Conservation (phyloP, 192 early-diverging fungal genomes). For the Bifiguratus adelaidae region DNA sequence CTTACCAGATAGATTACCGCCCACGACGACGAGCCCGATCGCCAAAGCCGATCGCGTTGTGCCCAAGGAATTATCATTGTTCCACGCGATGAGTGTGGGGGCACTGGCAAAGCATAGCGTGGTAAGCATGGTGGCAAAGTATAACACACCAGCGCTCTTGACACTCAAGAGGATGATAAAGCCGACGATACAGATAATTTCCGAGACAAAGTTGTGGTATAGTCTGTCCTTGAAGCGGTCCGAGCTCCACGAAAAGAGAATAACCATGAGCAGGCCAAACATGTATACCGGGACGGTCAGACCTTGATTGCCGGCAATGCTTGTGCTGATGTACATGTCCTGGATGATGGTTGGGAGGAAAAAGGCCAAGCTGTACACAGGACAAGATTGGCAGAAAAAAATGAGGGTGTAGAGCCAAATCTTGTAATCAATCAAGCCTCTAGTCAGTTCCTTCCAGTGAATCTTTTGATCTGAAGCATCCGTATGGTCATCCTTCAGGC, state of each 20-base stretch:
- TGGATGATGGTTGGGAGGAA: conserved; percentile 56
- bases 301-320: conserved; percentile 10
- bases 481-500: conserved; percentile 26
- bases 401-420: conserved; percentile 28
- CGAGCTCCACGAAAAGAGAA: not conserved
- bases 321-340: conserved; percentile 22
- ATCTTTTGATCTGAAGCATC: conserved; percentile 14
- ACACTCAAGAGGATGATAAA: conserved; percentile 4
- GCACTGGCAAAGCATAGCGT: conserved; percentile 3
- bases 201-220: not conserved
- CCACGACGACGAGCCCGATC: conserved; percentile 2
- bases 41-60: conserved; percentile 2
- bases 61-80: conserved; percentile 3
- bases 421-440: conserved; percentile 36
- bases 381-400: conserved; percentile 47
- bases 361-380: conserved; percentile 52
- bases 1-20: conserved; percentile 3
- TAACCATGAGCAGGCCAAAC: conserved; percentile 8
- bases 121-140: conserved; percentile 5
- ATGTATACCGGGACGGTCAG: conserved; percentile 16
- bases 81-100: conserved; percentile 1
- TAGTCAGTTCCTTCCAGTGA: conserved; percentile 28
- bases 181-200: conserved; percentile 3
- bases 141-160: not conserved
- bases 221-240: conserved; percentile 5